Evolutionary conservation across 1,139 yeast genomes (phyloP).

Genomic region (Taphrina betulina): DNA sequence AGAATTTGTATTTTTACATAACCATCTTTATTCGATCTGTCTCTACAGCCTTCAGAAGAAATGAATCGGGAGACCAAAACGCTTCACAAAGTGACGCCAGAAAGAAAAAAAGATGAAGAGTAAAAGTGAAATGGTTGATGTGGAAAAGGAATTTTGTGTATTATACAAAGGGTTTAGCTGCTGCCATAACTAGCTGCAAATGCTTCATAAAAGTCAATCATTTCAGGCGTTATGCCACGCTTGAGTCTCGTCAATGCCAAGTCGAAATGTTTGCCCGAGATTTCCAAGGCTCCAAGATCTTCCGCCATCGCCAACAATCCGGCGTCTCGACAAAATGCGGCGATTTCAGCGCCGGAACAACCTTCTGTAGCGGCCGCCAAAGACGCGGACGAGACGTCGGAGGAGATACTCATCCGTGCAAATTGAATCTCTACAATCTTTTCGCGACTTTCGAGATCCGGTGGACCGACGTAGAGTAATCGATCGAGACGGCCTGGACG

Average conservation of each 20-base stretch:
- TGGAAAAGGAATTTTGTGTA: too few species aligned
- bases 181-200: conserved; percentile 45
- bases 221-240: conserved; percentile 75
- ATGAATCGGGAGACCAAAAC: too few species aligned
- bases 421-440: conserved; percentile 95
- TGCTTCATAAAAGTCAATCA: conserved; percentile 70
- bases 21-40: too few species aligned
- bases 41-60: too few species aligned
- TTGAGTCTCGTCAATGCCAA: conserved; percentile 67
- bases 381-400: conserved; percentile 51
- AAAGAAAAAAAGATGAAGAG: too few species aligned
- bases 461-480: conserved; percentile 92
- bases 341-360: conserved; percentile 95
- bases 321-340: conserved; percentile 87
- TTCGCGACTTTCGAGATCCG: conserved; percentile 96
- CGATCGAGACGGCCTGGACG: conserved; percentile 99
- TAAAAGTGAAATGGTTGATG: too few species aligned
- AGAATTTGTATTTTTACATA: too few species aligned
- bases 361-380: conserved; percentile 74
- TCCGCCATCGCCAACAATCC: conserved; percentile 91
- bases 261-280: conserved; percentile 65
- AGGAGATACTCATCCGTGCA: conserved; percentile 51
- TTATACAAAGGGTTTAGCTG: too few species aligned
- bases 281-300: conserved; percentile 55
- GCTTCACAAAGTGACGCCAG: too few species aligned